These are phyloP conservation scores for Pseudisothecium myosuroides DNA, from an alignment of 225 moss, liverwort and hornwort genomes.

Conservation along the genomic window DNA sequence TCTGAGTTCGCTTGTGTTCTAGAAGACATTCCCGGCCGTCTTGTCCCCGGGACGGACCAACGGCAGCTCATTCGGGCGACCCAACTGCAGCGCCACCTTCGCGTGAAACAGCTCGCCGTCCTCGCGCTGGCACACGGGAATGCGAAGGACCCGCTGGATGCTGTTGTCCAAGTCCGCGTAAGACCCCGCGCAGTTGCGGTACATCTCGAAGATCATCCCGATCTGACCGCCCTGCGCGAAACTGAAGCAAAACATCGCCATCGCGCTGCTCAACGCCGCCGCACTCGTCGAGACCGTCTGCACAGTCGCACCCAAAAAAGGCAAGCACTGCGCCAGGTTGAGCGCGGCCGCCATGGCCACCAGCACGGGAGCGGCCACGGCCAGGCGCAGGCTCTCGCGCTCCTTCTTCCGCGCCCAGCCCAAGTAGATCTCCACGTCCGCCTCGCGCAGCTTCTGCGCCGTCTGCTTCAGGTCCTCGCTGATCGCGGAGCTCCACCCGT, in stretches of 20 bases:
- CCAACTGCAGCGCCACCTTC: conserved; percentile 57
- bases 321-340: neutral
- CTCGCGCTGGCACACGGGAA: conserved; percentile 2
- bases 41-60: conserved; percentile 32
- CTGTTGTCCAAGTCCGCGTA: conserved; percentile 1
- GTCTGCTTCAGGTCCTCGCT: conserved; percentile 20
- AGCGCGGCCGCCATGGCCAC: conserved; percentile 8
- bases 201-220: conserved; percentile 21
- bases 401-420: conserved; percentile 9
- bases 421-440: conserved; percentile 20
- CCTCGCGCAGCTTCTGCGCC: neutral
- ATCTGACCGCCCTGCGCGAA: conserved; percentile 6
- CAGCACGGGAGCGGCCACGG: conserved; percentile 6
- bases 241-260: conserved; percentile 6
- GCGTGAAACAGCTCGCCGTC: neutral
- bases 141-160: neutral
- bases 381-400: conserved; percentile 15
- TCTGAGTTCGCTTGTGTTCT: rapidly evolving
- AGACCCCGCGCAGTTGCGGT: conserved; percentile 13
- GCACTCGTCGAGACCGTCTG: neutral
- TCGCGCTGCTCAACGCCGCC: neutral
- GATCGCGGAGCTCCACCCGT: conserved; percentile 28
- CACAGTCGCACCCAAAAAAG: neutral
- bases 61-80: conserved; percentile 26
- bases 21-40: neutral